These are phyloP conservation scores for Sordariomycetes sp. DNA, from an alignment of 2,329 filamentous ascomycete species.

Conservation along the genomic window DNA sequence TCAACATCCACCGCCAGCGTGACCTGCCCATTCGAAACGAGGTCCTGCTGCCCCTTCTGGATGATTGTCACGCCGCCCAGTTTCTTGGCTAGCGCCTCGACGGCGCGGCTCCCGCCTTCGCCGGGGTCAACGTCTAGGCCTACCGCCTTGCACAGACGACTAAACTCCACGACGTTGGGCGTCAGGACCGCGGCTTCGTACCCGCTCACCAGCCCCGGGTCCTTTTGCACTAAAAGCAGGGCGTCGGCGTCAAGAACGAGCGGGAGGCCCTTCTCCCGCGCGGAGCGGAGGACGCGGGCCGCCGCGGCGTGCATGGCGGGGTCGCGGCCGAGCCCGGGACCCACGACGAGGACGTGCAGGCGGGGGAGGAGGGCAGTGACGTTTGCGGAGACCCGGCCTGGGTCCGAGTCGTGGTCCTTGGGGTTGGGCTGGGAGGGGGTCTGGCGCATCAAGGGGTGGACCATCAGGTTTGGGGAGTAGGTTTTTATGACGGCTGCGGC, in stretches of 20 bases:
- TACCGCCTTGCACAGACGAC: slow-evolving; percentile 62
- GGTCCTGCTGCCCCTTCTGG: slow-evolving; percentile 75
- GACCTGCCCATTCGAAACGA: slow-evolving; percentile 65
- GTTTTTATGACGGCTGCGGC: slow-evolving; percentile 88
- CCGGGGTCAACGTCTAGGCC: slow-evolving; percentile 40
- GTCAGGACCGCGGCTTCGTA: slow-evolving; percentile 81
- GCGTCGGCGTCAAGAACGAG: slow-evolving; percentile 91
- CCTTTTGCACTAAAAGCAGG: slow-evolving; percentile 60
- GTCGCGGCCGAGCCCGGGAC: slow-evolving; percentile 84
- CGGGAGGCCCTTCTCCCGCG: slow-evolving; percentile 56
- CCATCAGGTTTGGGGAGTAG: slow-evolving; percentile 97
- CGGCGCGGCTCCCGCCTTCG: slow-evolving; percentile 25
- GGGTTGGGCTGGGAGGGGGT: slow-evolving; percentile 27
- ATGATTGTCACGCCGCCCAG: slow-evolving; percentile 83
- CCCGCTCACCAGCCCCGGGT: slow-evolving; percentile 60
- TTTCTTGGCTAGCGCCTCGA: slow-evolving; percentile 56
- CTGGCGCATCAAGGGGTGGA: slow-evolving; percentile 89
- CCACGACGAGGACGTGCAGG: slow-evolving; percentile 84
- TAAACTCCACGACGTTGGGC: slow-evolving; percentile 91
- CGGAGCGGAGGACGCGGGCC: slow-evolving; percentile 64
- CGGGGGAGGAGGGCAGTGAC: slow-evolving; percentile 74
- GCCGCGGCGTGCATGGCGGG: slow-evolving; percentile 81
- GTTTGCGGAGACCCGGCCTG: slow-evolving; percentile 46
- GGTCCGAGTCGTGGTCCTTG: slow-evolving; percentile 31
- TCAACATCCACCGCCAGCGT: slow-evolving; percentile 66